phyloP scores from a whole-genome alignment of 1,284 basidiomycete genomes.

The Melampsora larici-populina region DNA sequence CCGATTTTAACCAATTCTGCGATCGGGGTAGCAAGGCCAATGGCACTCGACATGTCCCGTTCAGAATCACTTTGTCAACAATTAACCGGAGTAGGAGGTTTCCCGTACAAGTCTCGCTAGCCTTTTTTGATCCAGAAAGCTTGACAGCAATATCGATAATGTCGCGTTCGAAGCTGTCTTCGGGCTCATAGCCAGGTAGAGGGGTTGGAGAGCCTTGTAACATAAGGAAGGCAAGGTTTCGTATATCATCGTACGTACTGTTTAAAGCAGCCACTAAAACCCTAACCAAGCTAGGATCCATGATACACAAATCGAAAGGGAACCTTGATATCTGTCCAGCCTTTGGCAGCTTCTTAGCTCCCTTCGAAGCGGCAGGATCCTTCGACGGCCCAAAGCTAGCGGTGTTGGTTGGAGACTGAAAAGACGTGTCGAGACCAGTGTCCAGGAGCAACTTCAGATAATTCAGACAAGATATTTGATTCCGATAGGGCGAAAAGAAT shows the following conservation, averaged over 20 bases:
- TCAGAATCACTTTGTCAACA: constrained; percentile 6
- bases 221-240: constrained; percentile 20
- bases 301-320: constrained; percentile 19
- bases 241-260: constrained; percentile 36
- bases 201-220: constrained; percentile 2
- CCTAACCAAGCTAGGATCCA: constrained; percentile 8
- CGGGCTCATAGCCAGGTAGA: neutral
- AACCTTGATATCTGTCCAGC: constrained; percentile 6
- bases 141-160: constrained; percentile 16
- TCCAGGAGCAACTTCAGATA: constrained; percentile 32
- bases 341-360: too few relatives aligned
- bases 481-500: constrained; percentile 29
- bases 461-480: constrained; percentile 37
- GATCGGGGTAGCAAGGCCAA: neutral
- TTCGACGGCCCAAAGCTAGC: neutral
- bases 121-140: constrained; percentile 16
- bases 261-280: constrained; percentile 6
- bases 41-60: neutral
- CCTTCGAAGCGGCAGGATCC: neutral
- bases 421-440: constrained; percentile 24
- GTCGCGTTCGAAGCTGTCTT: neutral
- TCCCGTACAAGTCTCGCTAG: constrained; percentile 32
- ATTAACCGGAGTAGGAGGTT: constrained; percentile 34
- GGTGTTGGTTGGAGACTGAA: neutral
- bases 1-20: neutral